A percentile compares a stretch with the other conserved stretches of the same genome.
Conservation (phyloP, 768 basidiomycete genomes). For the Bullera alba region DNA sequence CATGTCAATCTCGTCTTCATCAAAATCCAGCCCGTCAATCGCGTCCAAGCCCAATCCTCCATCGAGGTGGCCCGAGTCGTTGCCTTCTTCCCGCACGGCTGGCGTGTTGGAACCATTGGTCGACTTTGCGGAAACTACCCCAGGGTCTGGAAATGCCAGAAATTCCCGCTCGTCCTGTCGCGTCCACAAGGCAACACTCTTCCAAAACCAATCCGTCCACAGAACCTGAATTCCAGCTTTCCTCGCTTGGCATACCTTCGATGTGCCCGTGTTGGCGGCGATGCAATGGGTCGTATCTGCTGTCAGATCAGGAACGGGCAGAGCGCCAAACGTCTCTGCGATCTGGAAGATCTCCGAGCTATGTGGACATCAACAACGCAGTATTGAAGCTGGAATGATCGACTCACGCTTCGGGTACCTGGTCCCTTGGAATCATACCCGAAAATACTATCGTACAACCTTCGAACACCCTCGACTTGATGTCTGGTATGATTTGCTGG, state of each 20-base stretch:
- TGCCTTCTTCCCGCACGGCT: neutral
- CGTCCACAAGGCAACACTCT: constrained; percentile 81
- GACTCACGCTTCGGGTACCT: constrained; percentile 59
- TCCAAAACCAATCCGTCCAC: constrained; percentile 80
- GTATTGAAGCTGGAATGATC: neutral
- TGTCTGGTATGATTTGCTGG: constrained; percentile 80
- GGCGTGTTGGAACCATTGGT: neutral
- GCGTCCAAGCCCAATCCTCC: too few relatives aligned
- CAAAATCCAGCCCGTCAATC: too few relatives aligned
- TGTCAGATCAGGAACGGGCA: constrained; percentile 58
- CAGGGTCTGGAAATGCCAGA: constrained; percentile 45
- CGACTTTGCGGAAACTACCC: constrained; percentile 2
- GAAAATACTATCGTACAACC: constrained; percentile 84
- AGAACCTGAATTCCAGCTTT: constrained; percentile 74
- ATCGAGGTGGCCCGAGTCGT: neutral
- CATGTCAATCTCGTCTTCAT: constrained; percentile 10
- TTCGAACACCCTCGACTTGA: constrained; percentile 68
- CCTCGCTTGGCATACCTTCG: constrained; percentile 79
- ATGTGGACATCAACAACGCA: too few relatives aligned
- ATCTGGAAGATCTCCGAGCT: constrained; percentile 70
- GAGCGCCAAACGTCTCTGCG: constrained; percentile 82
- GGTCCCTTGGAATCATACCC: constrained; percentile 87
- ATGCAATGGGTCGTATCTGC: constrained; percentile 78
- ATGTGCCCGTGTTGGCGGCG: constrained; percentile 75
- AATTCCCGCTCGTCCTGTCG: constrained; percentile 73